Conservation (phyloP, 2,329 filamentous ascomycete species). For the Colletotrichum simmondsii region DNA sequence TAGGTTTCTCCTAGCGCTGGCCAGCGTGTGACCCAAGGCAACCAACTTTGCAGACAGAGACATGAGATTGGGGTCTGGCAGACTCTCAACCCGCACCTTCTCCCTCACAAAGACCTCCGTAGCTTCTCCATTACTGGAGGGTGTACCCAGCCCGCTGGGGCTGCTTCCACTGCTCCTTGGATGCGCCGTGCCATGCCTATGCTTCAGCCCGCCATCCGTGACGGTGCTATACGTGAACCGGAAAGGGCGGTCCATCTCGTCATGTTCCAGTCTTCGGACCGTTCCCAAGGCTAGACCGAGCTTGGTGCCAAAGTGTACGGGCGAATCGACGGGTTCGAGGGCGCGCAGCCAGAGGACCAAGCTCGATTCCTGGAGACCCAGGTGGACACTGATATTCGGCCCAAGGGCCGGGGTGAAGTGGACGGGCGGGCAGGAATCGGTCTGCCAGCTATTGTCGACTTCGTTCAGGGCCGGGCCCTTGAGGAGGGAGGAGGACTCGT, state of each 20-base stretch:
- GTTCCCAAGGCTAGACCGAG: slow-evolving; percentile 78
- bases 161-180: slow-evolving; percentile 16
- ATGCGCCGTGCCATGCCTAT: slow-evolving; percentile 26
- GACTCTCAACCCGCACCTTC: slow-evolving; percentile 86
- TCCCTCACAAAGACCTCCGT: slow-evolving; percentile 85
- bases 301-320: slow-evolving; percentile 71
- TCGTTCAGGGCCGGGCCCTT: slow-evolving; percentile 61
- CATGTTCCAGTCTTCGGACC: slow-evolving; percentile 73
- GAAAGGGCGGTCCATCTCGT: slow-evolving; percentile 84
- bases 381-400: slow-evolving; percentile 77
- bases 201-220: slow-evolving; percentile 37
- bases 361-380: slow-evolving; percentile 76
- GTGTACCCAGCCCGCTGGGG: slow-evolving; percentile 20
- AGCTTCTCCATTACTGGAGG: slow-evolving; percentile 37
- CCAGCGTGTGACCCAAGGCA: slow-evolving; percentile 79
- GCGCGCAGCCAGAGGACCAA: slow-evolving; percentile 77
- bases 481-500: slow-evolving; percentile 62
- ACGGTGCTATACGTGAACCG: slow-evolving; percentile 58
- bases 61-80: slow-evolving; percentile 85
- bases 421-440: slow-evolving; percentile 52
- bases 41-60: slow-evolving; percentile 85
- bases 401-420: slow-evolving; percentile 60
- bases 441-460: slow-evolving; percentile 56
- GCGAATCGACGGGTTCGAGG: slow-evolving; percentile 74
- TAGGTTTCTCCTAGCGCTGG: slow-evolving; percentile 76